Evolutionary conservation across 2,329 filamentous ascomycete genomes (phyloP).

Genomic region (Metarhizium anisopliae): DNA sequence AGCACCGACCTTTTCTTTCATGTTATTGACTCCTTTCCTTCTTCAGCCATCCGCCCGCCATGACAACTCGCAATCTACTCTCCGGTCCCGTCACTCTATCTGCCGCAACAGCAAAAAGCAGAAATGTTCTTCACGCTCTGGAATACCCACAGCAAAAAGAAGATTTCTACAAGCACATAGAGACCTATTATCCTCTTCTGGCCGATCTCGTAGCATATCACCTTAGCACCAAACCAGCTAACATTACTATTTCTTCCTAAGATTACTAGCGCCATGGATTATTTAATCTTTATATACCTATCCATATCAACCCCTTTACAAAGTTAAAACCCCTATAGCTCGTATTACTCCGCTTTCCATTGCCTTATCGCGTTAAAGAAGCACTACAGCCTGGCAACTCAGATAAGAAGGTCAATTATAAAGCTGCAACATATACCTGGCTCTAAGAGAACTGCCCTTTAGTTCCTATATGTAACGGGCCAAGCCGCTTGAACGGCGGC

Average conservation of each 20-base stretch:
- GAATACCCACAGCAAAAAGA: conserved; percentile 6
- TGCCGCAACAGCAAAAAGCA: conserved; percentile 2
- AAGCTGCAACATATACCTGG: conserved; percentile 14
- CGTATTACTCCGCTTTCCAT: conserved; percentile 14
- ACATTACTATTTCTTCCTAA: conserved; percentile 7
- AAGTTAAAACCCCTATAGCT: conserved; percentile 2
- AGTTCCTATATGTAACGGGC: too few species aligned
- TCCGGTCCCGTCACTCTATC: conserved; percentile 10
- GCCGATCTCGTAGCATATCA: conserved; percentile 4
- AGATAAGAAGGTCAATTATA: conserved; percentile 28
- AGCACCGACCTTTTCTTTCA: background rate
- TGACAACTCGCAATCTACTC: conserved; percentile 10
- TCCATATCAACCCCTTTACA: conserved; percentile 6
- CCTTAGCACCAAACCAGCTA: conserved; percentile 3
- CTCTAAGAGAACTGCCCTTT: conserved; percentile 11
- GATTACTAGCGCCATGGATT: conserved; percentile 14
- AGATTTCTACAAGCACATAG: conserved; percentile 8
- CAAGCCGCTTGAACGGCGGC: too few species aligned
- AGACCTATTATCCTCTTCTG: background rate
- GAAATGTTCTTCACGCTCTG: conserved; percentile 9
- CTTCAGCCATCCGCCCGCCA: conserved; percentile 4
- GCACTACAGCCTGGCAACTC: conserved; percentile 24
- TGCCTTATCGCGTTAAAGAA: conserved; percentile 28
- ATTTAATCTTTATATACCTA: conserved; percentile 24
- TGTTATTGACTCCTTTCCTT: background rate